phyloP scores from a whole-genome alignment of 2,329 filamentous ascomycete genomes.

The Annulohypoxylon truncatum region DNA sequence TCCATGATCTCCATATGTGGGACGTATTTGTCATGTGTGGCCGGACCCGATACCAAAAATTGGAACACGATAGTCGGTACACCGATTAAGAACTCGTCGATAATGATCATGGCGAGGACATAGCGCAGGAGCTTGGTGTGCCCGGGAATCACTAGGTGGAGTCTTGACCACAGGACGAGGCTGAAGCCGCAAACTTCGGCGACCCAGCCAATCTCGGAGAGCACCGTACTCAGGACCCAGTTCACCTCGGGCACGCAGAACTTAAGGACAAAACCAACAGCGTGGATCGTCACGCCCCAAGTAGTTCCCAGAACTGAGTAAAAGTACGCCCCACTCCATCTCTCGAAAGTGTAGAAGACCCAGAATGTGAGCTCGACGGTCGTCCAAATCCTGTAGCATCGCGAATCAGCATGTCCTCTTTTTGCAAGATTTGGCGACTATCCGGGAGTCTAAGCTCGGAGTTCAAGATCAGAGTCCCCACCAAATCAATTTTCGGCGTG shows the following conservation, averaged over 20 bases:
- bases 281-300: constrained; percentile 30
- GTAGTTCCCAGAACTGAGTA: constrained; percentile 29
- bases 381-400: constrained; percentile 17
- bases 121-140: constrained; percentile 10
- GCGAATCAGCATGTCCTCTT: not conserved
- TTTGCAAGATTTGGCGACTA: not conserved
- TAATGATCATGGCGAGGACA: constrained; percentile 25
- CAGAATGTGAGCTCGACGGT: constrained; percentile 31
- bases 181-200: constrained; percentile 28
- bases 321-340: constrained; percentile 30
- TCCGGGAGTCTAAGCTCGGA: too few relatives aligned
- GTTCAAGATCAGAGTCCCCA: not conserved
- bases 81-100: constrained; percentile 24
- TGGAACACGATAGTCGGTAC: constrained; percentile 28
- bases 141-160: constrained; percentile 22
- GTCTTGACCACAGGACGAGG: constrained; percentile 30
- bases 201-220: constrained; percentile 29
- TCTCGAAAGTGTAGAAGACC: constrained; percentile 31
- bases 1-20: constrained; percentile 28
- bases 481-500: not conserved
- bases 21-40: constrained; percentile 20
- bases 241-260: constrained; percentile 30
- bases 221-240: constrained; percentile 27
- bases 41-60: constrained; percentile 18
- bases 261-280: constrained; percentile 29